Evolutionary conservation across 331 rosid species (phyloP), one percentile per base, ranked within the genome.

Genomic region (Pyracantha coccinea): DNA sequence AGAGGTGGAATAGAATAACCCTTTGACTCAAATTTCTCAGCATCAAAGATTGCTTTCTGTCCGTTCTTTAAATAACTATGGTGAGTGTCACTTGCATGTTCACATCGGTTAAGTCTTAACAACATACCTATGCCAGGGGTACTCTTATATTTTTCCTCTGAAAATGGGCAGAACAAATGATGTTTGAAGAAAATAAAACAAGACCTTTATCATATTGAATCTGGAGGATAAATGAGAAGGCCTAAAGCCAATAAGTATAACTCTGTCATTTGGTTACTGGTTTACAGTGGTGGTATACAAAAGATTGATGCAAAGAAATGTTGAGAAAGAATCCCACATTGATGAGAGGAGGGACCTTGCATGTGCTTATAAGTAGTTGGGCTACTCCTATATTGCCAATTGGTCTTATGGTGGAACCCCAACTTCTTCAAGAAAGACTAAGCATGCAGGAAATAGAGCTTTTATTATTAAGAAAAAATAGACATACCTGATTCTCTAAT

Each of bases 401-500:
- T 38, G 44, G 13, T 9, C 13, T 38, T 38, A 38, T 38, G 44
- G 13, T 9, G 44, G 13, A 38, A 38, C 44, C 44, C 44, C 44
- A 9, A 38, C 44, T 38, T 38, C 44, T 38, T 38, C 44, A 38
- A 9, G 44, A 41, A 27, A 12, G 25, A 28, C 75, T 41, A 38
- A 54, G 6, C 71, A 32, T 38, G 28, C 55, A 5, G 6, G 27
- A 83, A 70, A 53, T 27, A 44, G 16, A 75, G 44, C 61, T 63
- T 16, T 29, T 29, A 63, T 67, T 19, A 7, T 65, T 38, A 45
- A 70, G 61, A 6, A 24, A 41, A 63, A 21, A 21, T 52, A 60
- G 9, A 38, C 62, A 31, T 69, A 93, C 98, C 97, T 91, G 97
- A 86, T 83, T 79, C 60, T 94, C 97, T 89, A 92, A 85, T 41